phyloP scores from a whole-genome alignment of 2,329 filamentous ascomycete genomes.

The Graphiopsis chlorocephala region DNA sequence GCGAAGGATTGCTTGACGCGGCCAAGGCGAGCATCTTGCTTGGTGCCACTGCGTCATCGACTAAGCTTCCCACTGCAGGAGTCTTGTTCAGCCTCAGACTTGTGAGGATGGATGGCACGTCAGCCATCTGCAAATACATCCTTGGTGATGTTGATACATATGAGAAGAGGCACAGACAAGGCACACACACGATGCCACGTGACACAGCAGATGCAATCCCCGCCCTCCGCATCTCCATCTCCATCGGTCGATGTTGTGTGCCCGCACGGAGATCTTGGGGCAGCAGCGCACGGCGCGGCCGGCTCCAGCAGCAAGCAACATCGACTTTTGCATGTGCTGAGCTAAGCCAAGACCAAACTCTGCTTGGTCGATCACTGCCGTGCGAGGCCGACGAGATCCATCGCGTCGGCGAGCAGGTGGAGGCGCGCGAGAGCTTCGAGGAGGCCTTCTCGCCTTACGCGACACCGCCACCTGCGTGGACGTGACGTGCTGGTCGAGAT shows the following conservation, averaged over 20 bases:
- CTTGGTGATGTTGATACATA: neutral
- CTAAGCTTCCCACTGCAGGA: neutral
- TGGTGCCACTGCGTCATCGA: constrained; percentile 13
- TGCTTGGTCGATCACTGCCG: constrained; percentile 8
- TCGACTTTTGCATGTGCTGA: neutral
- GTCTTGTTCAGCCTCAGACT: neutral
- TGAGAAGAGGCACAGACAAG: neutral
- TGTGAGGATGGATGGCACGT: neutral
- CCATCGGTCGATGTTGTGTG: constrained; percentile 9
- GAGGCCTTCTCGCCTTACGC: neutral
- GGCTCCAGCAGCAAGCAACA: neutral
- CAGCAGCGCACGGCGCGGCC: neutral
- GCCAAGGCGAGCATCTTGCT: constrained; percentile 9
- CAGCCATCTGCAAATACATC: neutral
- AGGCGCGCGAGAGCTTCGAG: neutral
- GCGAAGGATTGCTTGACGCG: constrained; percentile 13
- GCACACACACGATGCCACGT: neutral
- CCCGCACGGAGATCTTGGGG: constrained; percentile 14
- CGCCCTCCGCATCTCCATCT: neutral
- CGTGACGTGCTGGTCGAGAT: neutral
- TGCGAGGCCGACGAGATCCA: constrained; percentile 4
- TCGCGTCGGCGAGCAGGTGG: neutral
- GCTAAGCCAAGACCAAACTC: constrained; percentile 12
- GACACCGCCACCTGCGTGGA: constrained; percentile 6
- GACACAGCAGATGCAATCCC: neutral